Percentiles rank a stretch among this genome's conserved stretches.
These are phyloP conservation scores for Boletus vinaceobasis DNA, from an alignment of 768 basidiomycete species.

Conservation along the genomic window DNA sequence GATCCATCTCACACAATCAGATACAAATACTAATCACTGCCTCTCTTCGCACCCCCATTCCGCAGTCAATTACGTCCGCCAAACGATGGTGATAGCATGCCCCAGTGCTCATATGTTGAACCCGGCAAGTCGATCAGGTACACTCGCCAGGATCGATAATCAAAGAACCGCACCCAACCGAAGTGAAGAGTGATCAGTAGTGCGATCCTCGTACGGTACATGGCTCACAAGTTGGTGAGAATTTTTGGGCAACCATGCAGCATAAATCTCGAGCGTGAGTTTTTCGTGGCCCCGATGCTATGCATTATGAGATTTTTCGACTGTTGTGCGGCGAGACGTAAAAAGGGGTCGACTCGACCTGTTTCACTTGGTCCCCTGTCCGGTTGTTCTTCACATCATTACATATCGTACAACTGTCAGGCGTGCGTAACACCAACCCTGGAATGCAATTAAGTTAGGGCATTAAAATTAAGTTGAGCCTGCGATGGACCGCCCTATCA, in stretches of 20 bases:
- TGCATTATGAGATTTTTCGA: too few species aligned
- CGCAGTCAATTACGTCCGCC: not conserved
- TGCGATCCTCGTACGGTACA: too few species aligned
- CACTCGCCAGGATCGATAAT: not conserved
- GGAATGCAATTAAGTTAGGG: not conserved
- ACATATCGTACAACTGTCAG: not conserved
- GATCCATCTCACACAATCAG: slow-evolving; percentile 19
- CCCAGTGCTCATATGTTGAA: too few species aligned
- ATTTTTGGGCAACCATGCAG: too few species aligned
- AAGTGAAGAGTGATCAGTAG: not conserved
- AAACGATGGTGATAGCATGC: not conserved
- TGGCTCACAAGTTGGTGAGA: too few species aligned
- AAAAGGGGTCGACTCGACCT: not conserved
- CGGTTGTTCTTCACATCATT: not conserved
- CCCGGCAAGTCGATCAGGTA: not conserved
- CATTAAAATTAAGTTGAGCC: not conserved
- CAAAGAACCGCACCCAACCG: not conserved
- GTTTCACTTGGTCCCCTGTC: not conserved
- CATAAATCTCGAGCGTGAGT: too few species aligned
- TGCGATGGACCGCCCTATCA: not conserved
- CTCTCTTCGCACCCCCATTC: too few species aligned
- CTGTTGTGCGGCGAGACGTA: not conserved
- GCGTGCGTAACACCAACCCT: not conserved
- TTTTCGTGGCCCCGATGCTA: too few species aligned
- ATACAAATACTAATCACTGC: slow-evolving; percentile 6